These are phyloP conservation scores for Gossypium trilobum DNA, from an alignment of 441 rosid species.

Conservation along the genomic window DNA sequence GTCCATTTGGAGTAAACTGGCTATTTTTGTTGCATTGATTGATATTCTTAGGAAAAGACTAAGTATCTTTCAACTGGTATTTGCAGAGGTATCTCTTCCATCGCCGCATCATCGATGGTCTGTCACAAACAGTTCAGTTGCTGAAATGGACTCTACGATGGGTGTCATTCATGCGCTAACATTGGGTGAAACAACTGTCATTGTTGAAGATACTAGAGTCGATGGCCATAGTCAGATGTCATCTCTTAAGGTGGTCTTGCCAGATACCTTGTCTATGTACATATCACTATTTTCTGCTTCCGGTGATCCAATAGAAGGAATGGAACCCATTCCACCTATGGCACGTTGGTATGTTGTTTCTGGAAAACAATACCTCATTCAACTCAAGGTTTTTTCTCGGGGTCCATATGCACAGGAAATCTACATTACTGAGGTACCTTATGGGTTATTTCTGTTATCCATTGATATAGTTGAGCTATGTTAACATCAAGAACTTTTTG, in stretches of 20 bases:
- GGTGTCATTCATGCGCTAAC: constrained; percentile 54
- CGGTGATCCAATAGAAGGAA: constrained; percentile 51
- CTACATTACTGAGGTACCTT: constrained; percentile 70
- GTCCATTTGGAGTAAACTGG: background rate
- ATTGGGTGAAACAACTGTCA: constrained; percentile 65
- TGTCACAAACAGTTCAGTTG: constrained; percentile 57
- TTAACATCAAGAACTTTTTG: constrained; percentile 12
- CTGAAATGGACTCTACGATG: constrained; percentile 51
- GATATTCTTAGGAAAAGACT: constrained; percentile 18
- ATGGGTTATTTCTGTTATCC: constrained; percentile 11
- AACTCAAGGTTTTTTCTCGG: constrained; percentile 57
- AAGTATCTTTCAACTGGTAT: constrained; percentile 19
- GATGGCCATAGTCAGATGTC: constrained; percentile 79
- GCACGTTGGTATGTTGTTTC: constrained; percentile 72
- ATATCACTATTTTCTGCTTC: constrained; percentile 46
- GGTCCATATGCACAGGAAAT: constrained; percentile 68
- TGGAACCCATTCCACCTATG: constrained; percentile 44
- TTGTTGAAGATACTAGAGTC: constrained; percentile 83
- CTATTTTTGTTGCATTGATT: constrained; percentile 7
- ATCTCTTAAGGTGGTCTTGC: constrained; percentile 69
- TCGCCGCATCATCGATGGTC: constrained; percentile 80
- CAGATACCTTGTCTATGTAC: constrained; percentile 54
- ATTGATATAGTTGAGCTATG: background rate
- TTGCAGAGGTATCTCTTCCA: constrained; percentile 73
- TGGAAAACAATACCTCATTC: constrained; percentile 60